Percentiles rank a stretch among this genome's conserved stretches.
These are phyloP conservation scores for Boletus subcaerulescens DNA, from an alignment of 768 basidiomycete species.

Conservation along the genomic window DNA sequence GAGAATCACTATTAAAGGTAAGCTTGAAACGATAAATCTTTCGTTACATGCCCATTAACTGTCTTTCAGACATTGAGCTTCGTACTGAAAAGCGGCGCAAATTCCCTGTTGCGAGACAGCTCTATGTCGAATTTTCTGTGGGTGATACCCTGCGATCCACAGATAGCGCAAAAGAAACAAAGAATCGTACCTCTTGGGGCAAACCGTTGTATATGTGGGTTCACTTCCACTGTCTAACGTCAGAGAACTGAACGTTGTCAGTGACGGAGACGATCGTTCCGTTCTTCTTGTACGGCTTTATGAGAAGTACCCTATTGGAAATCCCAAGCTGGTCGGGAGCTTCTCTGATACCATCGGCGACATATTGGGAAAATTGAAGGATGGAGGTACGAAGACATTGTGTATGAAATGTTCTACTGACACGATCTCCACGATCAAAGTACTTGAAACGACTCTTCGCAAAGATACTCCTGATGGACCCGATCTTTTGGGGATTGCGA, in stretches of 20 bases:
- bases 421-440: neutral
- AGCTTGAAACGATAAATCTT: neutral
- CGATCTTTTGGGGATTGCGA: neutral
- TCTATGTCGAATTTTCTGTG: neutral
- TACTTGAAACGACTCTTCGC: neutral
- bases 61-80: constrained; percentile 2
- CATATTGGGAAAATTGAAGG: neutral
- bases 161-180: neutral
- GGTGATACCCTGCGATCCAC: neutral
- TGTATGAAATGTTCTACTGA: neutral
- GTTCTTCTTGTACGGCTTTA: neutral
- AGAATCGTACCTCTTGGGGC: neutral
- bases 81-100: neutral
- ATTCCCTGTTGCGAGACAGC: neutral
- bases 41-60: neutral
- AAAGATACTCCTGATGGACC: neutral
- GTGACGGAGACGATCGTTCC: neutral
- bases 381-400: neutral
- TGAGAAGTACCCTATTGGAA: neutral
- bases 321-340: neutral
- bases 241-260: neutral
- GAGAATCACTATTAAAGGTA: neutral
- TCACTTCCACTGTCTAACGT: neutral
- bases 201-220: neutral
- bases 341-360: neutral